Conservation (phyloP, 2,329 filamentous ascomycete species). For the Cercospora sp. region DNA sequence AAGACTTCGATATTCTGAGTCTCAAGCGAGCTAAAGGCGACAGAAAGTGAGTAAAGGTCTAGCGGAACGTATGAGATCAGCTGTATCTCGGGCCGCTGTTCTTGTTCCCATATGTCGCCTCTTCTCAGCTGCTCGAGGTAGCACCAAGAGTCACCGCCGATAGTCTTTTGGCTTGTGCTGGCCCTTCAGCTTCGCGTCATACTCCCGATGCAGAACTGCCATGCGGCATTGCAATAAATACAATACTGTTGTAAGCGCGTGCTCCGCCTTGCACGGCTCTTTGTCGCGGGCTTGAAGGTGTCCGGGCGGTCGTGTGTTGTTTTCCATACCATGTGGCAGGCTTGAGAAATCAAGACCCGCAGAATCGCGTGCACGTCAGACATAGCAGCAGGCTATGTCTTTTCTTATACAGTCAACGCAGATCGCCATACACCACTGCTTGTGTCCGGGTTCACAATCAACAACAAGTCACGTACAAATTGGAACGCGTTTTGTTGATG, state of each 20-base stretch:
- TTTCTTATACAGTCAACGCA: too few species aligned
- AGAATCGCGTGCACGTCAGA: not conserved
- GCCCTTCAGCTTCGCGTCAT: not conserved
- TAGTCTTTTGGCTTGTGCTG: not conserved
- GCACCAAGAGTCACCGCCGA: not conserved
- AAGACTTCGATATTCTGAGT: constrained; percentile 29
- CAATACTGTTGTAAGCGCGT: not conserved
- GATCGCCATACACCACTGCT: not conserved
- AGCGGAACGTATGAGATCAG: not conserved
- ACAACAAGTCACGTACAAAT: not conserved
- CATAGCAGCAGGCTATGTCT: not conserved
- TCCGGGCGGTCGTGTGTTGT: not conserved
- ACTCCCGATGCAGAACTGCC: not conserved
- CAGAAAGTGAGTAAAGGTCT: constrained; percentile 13
- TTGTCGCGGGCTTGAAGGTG: not conserved
- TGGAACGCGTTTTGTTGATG: not conserved
- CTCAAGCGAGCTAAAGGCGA: constrained; percentile 25
- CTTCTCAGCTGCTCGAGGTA: not conserved
- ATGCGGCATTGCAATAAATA: not conserved
- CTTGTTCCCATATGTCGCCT: not conserved
- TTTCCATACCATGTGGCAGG: not conserved
- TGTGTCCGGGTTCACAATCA: not conserved
- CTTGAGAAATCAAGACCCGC: not conserved
- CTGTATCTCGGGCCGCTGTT: not conserved
- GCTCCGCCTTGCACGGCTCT: not conserved